These are phyloP conservation scores for Malassezia brasiliensis DNA, from an alignment of 1,284 basidiomycete species.

Conservation along the genomic window DNA sequence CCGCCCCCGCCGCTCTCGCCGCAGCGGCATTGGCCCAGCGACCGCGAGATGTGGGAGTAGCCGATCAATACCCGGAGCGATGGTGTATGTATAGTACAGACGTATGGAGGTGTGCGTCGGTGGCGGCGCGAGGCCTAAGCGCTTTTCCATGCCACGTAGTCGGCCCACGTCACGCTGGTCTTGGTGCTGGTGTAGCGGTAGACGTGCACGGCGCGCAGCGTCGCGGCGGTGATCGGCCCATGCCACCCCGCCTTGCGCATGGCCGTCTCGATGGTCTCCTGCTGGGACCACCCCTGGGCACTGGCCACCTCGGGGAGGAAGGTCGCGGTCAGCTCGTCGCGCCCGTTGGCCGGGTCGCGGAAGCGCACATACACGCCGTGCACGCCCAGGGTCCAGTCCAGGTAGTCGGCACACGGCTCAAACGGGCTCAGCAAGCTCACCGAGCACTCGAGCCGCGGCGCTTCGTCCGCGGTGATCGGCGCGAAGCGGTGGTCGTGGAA, in stretches of 20 bases:
- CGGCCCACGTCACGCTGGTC: slow-evolving; percentile 62
- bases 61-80: not conserved
- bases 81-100: too few relatives aligned
- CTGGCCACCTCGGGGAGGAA: slow-evolving; percentile 89
- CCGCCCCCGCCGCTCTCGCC: not conserved
- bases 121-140: not conserved
- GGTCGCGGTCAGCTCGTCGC: slow-evolving; percentile 60
- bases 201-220: slow-evolving; percentile 66
- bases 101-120: too few relatives aligned
- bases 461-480: slow-evolving; percentile 66
- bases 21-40: not conserved
- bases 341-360: slow-evolving; percentile 54
- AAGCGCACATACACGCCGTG: slow-evolving; percentile 89
- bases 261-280: slow-evolving; percentile 77
- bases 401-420: slow-evolving; percentile 70
- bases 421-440: slow-evolving; percentile 88
- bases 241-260: slow-evolving; percentile 80
- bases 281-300: slow-evolving; percentile 85
- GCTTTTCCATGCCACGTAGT: slow-evolving; percentile 51
- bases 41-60: not conserved
- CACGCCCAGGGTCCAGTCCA: slow-evolving; percentile 81
- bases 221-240: slow-evolving; percentile 69
- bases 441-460: slow-evolving; percentile 72
- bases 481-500: slow-evolving; percentile 53
- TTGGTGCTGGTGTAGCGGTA: slow-evolving; percentile 76